These are phyloP conservation scores for Fusarium sp. DNA, from an alignment of 2,329 filamentous ascomycete species.

Conservation along the genomic window DNA sequence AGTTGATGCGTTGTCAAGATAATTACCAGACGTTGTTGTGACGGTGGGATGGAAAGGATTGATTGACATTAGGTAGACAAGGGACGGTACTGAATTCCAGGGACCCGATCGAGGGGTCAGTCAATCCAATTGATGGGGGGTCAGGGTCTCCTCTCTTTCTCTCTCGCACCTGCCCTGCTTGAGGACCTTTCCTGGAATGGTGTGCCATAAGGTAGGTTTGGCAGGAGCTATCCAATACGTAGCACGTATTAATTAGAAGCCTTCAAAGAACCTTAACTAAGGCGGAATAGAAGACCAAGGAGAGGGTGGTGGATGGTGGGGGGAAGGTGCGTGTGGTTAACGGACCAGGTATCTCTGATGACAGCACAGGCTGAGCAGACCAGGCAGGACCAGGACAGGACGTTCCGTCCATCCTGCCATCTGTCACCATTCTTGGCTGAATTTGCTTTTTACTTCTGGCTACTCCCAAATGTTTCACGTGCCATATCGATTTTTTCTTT, in stretches of 20 bases:
- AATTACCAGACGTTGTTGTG: slow-evolving; percentile 49
- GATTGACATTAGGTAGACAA: slow-evolving; percentile 21
- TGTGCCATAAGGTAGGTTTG: slow-evolving; percentile 16
- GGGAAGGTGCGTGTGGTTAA: slow-evolving; percentile 33
- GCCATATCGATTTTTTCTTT: slow-evolving; percentile 19
- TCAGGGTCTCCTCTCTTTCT: neutral
- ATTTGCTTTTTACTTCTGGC: slow-evolving; percentile 38
- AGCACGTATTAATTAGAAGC: slow-evolving; percentile 27
- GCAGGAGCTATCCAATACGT: slow-evolving; percentile 20
- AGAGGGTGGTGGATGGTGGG: slow-evolving; percentile 32
- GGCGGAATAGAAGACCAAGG: slow-evolving; percentile 1
- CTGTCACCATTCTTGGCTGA: slow-evolving; percentile 35
- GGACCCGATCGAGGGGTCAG: slow-evolving; percentile 35
- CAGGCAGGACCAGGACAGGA: neutral
- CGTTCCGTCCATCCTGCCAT: neutral
- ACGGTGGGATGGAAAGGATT: slow-evolving; percentile 38
- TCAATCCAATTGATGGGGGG: slow-evolving; percentile 6
- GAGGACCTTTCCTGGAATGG: slow-evolving; percentile 11
- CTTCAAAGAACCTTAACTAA: slow-evolving; percentile 5
- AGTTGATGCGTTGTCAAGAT: slow-evolving; percentile 65
- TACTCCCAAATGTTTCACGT: slow-evolving; percentile 29
- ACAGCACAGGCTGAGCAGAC: slow-evolving; percentile 15
- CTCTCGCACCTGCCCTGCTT: slow-evolving; percentile 23
- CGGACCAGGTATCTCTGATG: slow-evolving; percentile 33
- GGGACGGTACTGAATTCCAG: slow-evolving; percentile 29